Percentiles rank a stretch among this genome's conserved stretches.
phyloP scores from a whole-genome alignment of 345 rosid genomes.

The Rhodamnia argentea region DNA sequence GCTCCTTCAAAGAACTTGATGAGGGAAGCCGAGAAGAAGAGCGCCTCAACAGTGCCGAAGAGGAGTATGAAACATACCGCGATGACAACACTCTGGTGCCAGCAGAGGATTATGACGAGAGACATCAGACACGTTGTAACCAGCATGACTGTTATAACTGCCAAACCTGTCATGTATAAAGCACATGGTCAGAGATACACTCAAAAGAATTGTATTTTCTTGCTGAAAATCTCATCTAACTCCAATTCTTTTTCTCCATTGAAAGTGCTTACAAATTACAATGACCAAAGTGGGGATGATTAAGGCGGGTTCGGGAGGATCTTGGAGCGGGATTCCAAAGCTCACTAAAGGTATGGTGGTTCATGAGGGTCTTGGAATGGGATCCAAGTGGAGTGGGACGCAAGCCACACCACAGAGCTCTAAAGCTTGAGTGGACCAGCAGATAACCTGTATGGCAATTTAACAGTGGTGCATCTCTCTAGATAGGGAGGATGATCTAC shows the following conservation, averaged over 20 bases:
- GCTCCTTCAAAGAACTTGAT: constrained; percentile 94
- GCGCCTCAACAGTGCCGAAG: constrained; percentile 81
- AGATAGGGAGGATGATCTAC: background rate
- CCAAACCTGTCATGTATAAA: constrained; percentile 54
- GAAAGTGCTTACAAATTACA: background rate
- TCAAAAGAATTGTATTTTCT: background rate
- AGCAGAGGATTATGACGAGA: constrained; percentile 82
- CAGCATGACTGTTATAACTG: constrained; percentile 97
- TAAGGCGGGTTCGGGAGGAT: background rate
- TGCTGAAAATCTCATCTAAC: background rate
- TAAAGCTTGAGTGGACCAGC: background rate
- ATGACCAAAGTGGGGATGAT: background rate
- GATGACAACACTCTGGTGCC: constrained; percentile 62
- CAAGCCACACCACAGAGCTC: background rate
- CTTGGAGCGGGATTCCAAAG: background rate
- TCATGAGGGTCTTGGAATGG: background rate
- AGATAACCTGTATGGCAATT: background rate
- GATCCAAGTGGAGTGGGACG: no score
- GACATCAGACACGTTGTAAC: constrained; percentile 98
- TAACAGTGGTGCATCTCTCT: background rate
- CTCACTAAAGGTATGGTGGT: background rate
- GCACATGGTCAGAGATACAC: background rate
- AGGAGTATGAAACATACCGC: constrained; percentile 60
- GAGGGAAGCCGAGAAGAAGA: constrained; percentile 86
- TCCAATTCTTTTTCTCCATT: background rate